These are phyloP conservation scores for Nemania diffusa DNA, from an alignment of 2,329 filamentous ascomycete genomes.

Conservation along the genomic window DNA sequence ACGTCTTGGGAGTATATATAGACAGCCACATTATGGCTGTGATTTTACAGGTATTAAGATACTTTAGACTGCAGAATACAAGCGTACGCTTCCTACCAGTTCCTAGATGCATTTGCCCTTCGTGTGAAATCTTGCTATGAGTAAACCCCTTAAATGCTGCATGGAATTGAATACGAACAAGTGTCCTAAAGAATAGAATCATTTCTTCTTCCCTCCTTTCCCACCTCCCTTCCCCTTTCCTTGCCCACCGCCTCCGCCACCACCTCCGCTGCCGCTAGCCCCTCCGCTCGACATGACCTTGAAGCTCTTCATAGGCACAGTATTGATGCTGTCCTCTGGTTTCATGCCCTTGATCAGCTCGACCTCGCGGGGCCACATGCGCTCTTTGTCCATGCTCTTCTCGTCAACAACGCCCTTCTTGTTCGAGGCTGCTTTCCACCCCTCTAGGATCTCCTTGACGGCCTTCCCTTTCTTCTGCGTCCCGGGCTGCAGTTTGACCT, in stretches of 20 bases:
- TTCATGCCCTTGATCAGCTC: constrained; percentile 85
- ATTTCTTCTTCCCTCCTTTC: constrained; percentile 56
- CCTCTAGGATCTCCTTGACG: constrained; percentile 86
- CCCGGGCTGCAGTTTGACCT: constrained; percentile 93
- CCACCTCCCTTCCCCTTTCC: constrained; percentile 51
- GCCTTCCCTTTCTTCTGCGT: constrained; percentile 93
- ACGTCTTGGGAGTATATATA: background rate
- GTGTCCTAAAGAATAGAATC: background rate
- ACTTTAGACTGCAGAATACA: background rate
- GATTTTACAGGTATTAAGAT: background rate
- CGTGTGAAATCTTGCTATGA: too few species aligned
- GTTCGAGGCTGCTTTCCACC: constrained; percentile 75
- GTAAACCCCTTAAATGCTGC: too few species aligned
- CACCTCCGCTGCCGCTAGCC: constrained; percentile 52
- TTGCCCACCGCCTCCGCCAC: constrained; percentile 41
- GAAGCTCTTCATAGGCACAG: constrained; percentile 82
- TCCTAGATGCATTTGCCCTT: background rate
- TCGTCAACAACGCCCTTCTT: constrained; percentile 71
- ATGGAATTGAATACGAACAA: background rate
- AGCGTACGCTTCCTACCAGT: background rate
- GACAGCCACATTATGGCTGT: background rate
- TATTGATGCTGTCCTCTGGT: constrained; percentile 82
- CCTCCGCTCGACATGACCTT: constrained; percentile 79
- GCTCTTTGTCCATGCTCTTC: constrained; percentile 70
- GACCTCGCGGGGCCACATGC: constrained; percentile 86